Conservation (phyloP, 768 basidiomycete genomes). For the Hygrophoropsis aurantiaca region DNA sequence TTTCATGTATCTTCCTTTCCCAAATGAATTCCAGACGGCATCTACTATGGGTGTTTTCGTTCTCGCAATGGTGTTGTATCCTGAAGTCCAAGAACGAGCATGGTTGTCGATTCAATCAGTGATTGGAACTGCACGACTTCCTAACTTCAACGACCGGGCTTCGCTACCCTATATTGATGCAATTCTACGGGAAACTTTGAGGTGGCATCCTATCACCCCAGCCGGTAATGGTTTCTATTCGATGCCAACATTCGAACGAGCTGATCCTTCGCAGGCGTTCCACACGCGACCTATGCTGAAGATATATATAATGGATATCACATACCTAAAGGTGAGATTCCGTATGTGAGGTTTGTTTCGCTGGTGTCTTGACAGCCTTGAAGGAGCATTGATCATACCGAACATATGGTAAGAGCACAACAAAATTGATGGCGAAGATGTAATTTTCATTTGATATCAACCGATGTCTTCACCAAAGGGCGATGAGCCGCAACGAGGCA, state of each 20-base stretch:
- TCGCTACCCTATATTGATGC: slow-evolving; percentile 25
- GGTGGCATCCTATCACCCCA: slow-evolving; percentile 23
- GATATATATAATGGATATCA: slow-evolving; percentile 25
- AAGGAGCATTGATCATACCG: slow-evolving; percentile 20
- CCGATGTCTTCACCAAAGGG: slow-evolving; percentile 4
- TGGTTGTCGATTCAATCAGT: slow-evolving; percentile 27
- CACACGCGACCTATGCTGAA: slow-evolving; percentile 18
- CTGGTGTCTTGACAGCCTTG: background rate
- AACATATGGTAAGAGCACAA: slow-evolving; percentile 25
- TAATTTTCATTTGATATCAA: background rate
- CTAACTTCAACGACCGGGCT: slow-evolving; percentile 22
- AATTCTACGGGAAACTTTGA: slow-evolving; percentile 27
- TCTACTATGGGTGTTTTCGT: slow-evolving; percentile 29
- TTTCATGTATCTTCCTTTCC: background rate
- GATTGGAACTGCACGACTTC: slow-evolving; percentile 24
- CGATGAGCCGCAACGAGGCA: slow-evolving; percentile 19
- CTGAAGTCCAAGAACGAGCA: slow-evolving; percentile 25
- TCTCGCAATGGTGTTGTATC: slow-evolving; percentile 34
- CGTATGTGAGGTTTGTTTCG: background rate
- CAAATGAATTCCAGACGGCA: slow-evolving; percentile 15
- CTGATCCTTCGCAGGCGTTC: slow-evolving; percentile 7
- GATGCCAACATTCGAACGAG: background rate
- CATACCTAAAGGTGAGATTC: slow-evolving; percentile 24
- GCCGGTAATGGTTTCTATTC: slow-evolving; percentile 13
- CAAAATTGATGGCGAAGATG: background rate